Base-by-base conservation (phyloP, 768 basidiomycete genomes). In the Favolaschia claudopus region DNA sequence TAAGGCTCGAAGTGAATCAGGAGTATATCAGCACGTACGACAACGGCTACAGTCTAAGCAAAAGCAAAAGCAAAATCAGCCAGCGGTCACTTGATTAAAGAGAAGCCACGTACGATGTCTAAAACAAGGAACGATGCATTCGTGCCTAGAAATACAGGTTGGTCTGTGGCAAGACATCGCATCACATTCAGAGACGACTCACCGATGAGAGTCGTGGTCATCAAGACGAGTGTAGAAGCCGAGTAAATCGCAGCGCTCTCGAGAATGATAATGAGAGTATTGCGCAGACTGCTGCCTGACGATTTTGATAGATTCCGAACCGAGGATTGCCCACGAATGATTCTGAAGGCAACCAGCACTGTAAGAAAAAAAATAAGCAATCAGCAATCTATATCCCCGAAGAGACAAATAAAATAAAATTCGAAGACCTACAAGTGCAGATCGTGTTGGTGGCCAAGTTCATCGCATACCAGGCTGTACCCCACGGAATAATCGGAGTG, bases 191-290 rank as follows among this genome's bases (percentile, higher is more conserved):
- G n/a, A n/a, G n/a, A n/a, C n/a, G n/a, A n/a, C n/a, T n/a, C n/a
- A n/a, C n/a, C n/a, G n/a, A n/a, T n/a, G n/a, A n/a, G n/a, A n/a
- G n/a, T n/a, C n/a, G n/a, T n/a, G 4, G 22, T 47, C n/a, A 32
- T 19, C 8, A 47, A 33, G n/a, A 25, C 46, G n/a, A 47, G 15
- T 28, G n/a, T 4, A 6, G 46, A 14, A 17, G 32, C n/a, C 17
- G 46, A 47, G 20, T 47, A 47, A 20, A 47, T 24, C 10, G n/a
- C 46, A 5, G 46, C 46, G 32, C 46, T 47, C 32, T 47, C 46
- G 5, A 47, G 10, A 22, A 47, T 22, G 5, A 47, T 34, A 33
- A 47, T 31, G n/a, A 47, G 20, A n/a, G 46, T 15, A 14, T 13
- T 22, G n/a, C 13, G 24, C 1, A 47, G n/a, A 5, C 10, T 20